Base-by-base conservation (phyloP, 495 filamentous ascomycete genomes). In the Astrocystis sublimbata region DNA sequence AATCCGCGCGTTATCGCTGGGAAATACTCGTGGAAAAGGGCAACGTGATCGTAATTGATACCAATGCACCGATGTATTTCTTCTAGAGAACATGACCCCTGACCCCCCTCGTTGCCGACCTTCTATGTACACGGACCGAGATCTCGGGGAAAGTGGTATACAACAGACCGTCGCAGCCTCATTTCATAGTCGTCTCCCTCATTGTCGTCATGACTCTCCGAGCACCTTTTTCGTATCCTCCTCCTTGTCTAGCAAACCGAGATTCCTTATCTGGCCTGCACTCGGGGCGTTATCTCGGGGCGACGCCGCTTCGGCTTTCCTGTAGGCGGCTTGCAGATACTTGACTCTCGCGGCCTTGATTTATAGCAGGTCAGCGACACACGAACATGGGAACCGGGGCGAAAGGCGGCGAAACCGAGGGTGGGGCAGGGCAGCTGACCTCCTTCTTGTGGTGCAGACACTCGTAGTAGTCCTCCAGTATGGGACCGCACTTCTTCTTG, bases 381-480 rank as follows among this genome's bases (percentile, higher is more conserved):
- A 33, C 10, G 36, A 12, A 17, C 40, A 6, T 43, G 6, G 13
- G 50, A n/a, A n/a, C n/a, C n/a, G n/a, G n/a, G n/a, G n/a, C n/a
- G n/a, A n/a, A n/a, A n/a, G n/a, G n/a, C n/a, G n/a, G n/a, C n/a
- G n/a, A n/a, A n/a, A n/a, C 35, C 30, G 35, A 40, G 42, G 24
- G 61, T 41, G 30, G 3, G 10, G 55, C 3, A 52, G 50, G 26
- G 33, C 17, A 26, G 63, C 84, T 66, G 67, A 97, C 94, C 91
- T 98, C 94, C 80, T 98, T 97, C 78, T 85, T 89, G 82, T 98
- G 94, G 74, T 98, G 93, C 71, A 98, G 82, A 80, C 96, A 98
- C 81, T 98, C 94, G 77, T 96, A 91, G 82, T 98, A 98, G 71
- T 99, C 94, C 72, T 98, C 94, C 65, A 96, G 79, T 33, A 86